These are phyloP conservation scores for Daldinia decipiens DNA, from an alignment of 495 filamentous ascomycete species.

Conservation along the genomic window DNA sequence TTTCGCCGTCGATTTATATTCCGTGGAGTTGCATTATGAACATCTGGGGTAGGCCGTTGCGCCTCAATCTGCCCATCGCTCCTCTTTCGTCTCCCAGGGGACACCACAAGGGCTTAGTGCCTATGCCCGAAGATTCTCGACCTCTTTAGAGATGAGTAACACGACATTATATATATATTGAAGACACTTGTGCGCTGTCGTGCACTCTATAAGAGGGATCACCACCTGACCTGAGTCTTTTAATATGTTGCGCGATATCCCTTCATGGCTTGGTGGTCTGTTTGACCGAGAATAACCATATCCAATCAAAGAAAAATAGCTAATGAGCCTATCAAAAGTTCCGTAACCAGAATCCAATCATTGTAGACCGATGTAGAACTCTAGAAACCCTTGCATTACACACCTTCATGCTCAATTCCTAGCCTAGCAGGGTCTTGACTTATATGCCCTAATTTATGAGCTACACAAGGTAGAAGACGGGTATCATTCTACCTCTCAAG, in stretches of 20 bases:
- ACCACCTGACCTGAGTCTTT: slow-evolving; percentile 35
- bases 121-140: slow-evolving; percentile 38
- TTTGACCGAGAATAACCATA: slow-evolving; percentile 30
- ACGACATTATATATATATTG: slow-evolving; percentile 27
- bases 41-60: slow-evolving; percentile 29
- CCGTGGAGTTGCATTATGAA: slow-evolving; percentile 25
- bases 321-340: slow-evolving; percentile 32
- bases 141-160: slow-evolving; percentile 25
- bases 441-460: slow-evolving; percentile 1
- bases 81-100: slow-evolving; percentile 28
- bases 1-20: slow-evolving; percentile 39
- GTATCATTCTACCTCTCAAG: neutral
- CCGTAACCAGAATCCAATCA: slow-evolving; percentile 22
- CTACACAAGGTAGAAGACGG: slow-evolving; percentile 13
- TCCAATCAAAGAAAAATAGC: slow-evolving; percentile 34
- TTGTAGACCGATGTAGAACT: slow-evolving; percentile 7
- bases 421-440: slow-evolving; percentile 17
- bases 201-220: slow-evolving; percentile 20
- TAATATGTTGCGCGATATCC: slow-evolving; percentile 39
- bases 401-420: slow-evolving; percentile 7
- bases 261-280: slow-evolving; percentile 16
- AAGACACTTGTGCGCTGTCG: slow-evolving; percentile 14
- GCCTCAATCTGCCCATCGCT: slow-evolving; percentile 39
- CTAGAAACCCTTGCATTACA: slow-evolving; percentile 17
- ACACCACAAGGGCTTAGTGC: slow-evolving; percentile 24